Evolutionary conservation across 2,329 filamentous ascomycete genomes (phyloP).

Genomic region (Pyrenophora seminiperda): DNA sequence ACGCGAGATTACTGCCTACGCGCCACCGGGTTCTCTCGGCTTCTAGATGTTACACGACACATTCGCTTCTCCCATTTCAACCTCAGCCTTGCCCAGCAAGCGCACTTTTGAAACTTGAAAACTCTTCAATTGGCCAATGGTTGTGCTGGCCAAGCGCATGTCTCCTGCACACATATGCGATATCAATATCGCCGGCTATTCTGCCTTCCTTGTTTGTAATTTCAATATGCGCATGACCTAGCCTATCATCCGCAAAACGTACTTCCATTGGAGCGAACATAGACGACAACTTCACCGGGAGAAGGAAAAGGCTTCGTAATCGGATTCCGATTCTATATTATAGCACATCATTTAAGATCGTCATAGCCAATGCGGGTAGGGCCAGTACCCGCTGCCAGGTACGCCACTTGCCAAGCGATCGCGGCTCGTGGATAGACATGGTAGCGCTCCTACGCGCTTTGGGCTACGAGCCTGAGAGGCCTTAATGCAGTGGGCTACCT

Average conservation of each 20-base stretch:
- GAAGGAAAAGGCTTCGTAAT: slow-evolving; percentile 1
- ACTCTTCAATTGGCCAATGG: too few species aligned
- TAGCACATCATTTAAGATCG: slow-evolving; percentile 8
- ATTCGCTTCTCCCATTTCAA: too few species aligned
- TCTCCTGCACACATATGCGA: too few species aligned
- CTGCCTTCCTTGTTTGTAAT: slow-evolving; percentile 5
- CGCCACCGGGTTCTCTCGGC: too few species aligned
- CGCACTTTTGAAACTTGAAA: too few species aligned
- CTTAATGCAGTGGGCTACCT: background rate
- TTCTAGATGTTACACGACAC: too few species aligned
- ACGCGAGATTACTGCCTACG: too few species aligned
- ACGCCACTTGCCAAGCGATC: slow-evolving; percentile 5
- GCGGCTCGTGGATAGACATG: background rate
- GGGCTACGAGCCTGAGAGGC: background rate
- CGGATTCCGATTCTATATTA: slow-evolving; percentile 3
- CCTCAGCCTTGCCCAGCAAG: too few species aligned
- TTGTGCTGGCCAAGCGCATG: too few species aligned
- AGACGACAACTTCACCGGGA: background rate
- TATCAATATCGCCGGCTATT: slow-evolving; percentile 11
- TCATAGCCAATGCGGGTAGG: slow-evolving; percentile 2
- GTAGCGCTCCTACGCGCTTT: background rate
- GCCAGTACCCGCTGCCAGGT: slow-evolving; percentile 11
- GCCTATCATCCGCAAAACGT: slow-evolving; percentile 4
- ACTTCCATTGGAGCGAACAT: slow-evolving; percentile 3
- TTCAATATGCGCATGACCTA: slow-evolving; percentile 2